Evolutionary conservation across 331 rosid genomes (phyloP).

Genomic region (Acacia pycnantha): DNA sequence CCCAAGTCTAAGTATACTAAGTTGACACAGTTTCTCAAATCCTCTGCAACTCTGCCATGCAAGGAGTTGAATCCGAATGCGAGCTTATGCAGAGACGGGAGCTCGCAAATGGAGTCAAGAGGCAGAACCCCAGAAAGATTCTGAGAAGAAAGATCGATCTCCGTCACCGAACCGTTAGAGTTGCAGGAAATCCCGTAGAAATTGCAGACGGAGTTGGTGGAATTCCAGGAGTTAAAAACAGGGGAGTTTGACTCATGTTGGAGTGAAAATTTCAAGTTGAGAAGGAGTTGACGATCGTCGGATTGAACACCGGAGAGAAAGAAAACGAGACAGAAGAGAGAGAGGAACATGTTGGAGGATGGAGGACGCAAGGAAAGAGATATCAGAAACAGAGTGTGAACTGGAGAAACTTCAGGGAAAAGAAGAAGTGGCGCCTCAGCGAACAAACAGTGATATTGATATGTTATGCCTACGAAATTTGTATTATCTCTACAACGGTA

Average conservation of each 20-base stretch:
- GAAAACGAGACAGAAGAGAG: constrained; percentile 35
- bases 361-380: background rate
- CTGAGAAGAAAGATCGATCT: constrained; percentile 54
- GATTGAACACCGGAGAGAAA: constrained; percentile 33
- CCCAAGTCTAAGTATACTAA: constrained; percentile 69
- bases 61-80: constrained; percentile 58
- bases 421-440: background rate
- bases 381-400: background rate
- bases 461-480: background rate
- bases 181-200: constrained; percentile 70
- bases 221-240: constrained; percentile 50
- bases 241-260: constrained; percentile 19
- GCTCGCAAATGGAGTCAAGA: constrained; percentile 61
- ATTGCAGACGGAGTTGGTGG: constrained; percentile 28
- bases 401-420: background rate
- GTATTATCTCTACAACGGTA: constrained; percentile 40
- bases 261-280: constrained; percentile 52
- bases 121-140: constrained; percentile 62
- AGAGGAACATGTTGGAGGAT: constrained; percentile 37
- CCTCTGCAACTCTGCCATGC: constrained; percentile 41
- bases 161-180: constrained; percentile 37
- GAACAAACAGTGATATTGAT: rapidly evolving
- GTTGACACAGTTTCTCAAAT: constrained; percentile 55
- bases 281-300: constrained; percentile 56
- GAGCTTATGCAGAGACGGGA: constrained; percentile 52